Conservation (phyloP, 345 rosid species). For the Litchi chinensis region DNA sequence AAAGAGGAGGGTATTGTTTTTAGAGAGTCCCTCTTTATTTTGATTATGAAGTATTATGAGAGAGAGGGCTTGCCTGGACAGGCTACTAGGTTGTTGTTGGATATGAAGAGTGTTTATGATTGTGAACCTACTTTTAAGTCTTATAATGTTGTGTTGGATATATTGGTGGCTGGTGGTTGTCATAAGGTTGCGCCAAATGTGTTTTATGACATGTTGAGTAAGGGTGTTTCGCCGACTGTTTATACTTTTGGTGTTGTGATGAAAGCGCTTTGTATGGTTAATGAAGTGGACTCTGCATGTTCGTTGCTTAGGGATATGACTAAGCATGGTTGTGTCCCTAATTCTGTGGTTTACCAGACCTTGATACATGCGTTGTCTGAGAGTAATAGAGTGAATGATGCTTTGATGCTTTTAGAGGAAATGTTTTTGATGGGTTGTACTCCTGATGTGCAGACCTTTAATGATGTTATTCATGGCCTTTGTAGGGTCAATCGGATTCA, state of each 20-base stretch:
- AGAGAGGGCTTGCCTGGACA: slow-evolving; percentile 77
- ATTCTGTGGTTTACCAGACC: slow-evolving; percentile 72
- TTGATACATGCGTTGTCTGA: slow-evolving; percentile 74
- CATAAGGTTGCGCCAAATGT: slow-evolving; percentile 69
- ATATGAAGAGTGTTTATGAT: slow-evolving; percentile 59
- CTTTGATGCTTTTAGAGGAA: slow-evolving; percentile 71
- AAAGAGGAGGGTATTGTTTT: slow-evolving; percentile 71
- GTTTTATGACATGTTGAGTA: slow-evolving; percentile 79
- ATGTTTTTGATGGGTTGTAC: slow-evolving; percentile 84
- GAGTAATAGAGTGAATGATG: slow-evolving; percentile 65
- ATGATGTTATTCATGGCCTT: slow-evolving; percentile 66
- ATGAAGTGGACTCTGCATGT: slow-evolving; percentile 72
- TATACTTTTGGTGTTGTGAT: slow-evolving; percentile 72
- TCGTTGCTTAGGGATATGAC: slow-evolving; percentile 81
- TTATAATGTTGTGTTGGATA: slow-evolving; percentile 69
- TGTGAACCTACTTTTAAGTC: slow-evolving; percentile 71
- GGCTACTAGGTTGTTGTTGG: slow-evolving; percentile 73
- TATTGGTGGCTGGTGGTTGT: slow-evolving; percentile 58
- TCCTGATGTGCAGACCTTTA: slow-evolving; percentile 83
- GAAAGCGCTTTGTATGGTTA: slow-evolving; percentile 73
- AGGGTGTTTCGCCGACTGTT: slow-evolving; percentile 66
- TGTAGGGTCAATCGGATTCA: slow-evolving; percentile 66
- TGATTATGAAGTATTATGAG: slow-evolving; percentile 71
- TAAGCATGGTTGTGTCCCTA: slow-evolving; percentile 82
- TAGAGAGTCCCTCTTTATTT: slow-evolving; percentile 67